Evolutionary conservation across 495 filamentous ascomycete genomes (phyloP), one percentile per base, ranked within the genome.

Genomic region (Darksidea phi): DNA sequence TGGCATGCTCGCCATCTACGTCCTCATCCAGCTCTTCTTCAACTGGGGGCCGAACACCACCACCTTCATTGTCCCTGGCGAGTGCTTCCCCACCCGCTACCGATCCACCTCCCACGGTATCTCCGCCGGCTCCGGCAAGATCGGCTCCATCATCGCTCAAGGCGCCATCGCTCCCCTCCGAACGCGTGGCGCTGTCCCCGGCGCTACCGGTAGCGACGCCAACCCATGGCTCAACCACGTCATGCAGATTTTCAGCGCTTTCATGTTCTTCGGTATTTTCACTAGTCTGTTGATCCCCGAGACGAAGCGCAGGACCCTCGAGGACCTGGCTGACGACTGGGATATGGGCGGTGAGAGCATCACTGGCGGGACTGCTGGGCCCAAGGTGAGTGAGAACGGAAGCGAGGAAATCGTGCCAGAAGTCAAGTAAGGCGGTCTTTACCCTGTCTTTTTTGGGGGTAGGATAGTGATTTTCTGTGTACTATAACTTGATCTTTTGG

Each of bases 51-150:
- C 91, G 52, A 95, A 95, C 73, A 79, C 88, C 1, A 95, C 89
- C 20, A 95, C 90, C 32, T 95, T 95, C 77, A 87, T 95, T 67
- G 86, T 95, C 0, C 91, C 91, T 10, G 91, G 90, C 20, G 91
- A 96, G 71, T 87, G 84, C 67, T 96, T 94, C 77, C 91, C 91
- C 0, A 95, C 91, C 4, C 85, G 90, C 43, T 94, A 93, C 70
- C 82, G 91, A 2, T 88, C 86, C 8, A 90, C 89, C 28, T 88
- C 87, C 2, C 90, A 95, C 74, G 91, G 91, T 48, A 80, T 96
- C 71, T 90, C 86, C 5, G 91, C 90, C 12, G 90, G 87, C 0
- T 78, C 85, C 2, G 91, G 91, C 37, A 96, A 96, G 71, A 71
- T 94, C 13, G 89, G 90, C 8, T 87, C 90, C 51, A 92, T 89